These are phyloP conservation scores for Helotiales sp. DNA, from an alignment of 2,329 filamentous ascomycete genomes.

Conservation along the genomic window DNA sequence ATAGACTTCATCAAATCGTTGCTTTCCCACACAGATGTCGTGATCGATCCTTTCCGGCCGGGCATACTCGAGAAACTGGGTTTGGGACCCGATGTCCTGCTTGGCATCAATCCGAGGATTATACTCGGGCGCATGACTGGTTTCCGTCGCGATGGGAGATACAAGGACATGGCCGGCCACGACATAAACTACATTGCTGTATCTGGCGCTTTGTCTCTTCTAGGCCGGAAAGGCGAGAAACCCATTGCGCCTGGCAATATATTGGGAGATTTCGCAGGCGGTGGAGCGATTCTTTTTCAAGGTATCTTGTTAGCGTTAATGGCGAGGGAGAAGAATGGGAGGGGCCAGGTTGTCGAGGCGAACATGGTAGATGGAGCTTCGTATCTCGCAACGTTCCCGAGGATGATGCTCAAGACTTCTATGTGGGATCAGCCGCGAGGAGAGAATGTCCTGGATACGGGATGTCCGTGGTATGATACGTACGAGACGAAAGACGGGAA, in stretches of 20 bases:
- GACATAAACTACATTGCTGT: slow-evolving; percentile 97
- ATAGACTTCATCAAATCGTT: slow-evolving; percentile 70
- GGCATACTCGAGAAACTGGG: slow-evolving; percentile 87
- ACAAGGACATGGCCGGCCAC: slow-evolving; percentile 87
- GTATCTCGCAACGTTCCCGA: slow-evolving; percentile 79
- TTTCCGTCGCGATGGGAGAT: slow-evolving; percentile 85
- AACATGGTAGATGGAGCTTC: slow-evolving; percentile 94
- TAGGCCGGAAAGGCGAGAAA: slow-evolving; percentile 71
- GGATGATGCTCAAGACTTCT: slow-evolving; percentile 67
- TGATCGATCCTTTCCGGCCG: slow-evolving; percentile 93
- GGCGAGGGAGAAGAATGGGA: slow-evolving; percentile 64
- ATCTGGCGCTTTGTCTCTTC: slow-evolving; percentile 75
- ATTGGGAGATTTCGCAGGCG: slow-evolving; percentile 88
- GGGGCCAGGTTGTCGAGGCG: slow-evolving; percentile 88
- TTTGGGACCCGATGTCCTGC: slow-evolving; percentile 71
- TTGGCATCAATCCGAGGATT: slow-evolving; percentile 71
- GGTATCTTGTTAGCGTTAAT: slow-evolving; percentile 83
- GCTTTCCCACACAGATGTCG: slow-evolving; percentile 68
- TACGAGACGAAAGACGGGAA: slow-evolving; percentile 82
- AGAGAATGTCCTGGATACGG: slow-evolving; percentile 80
- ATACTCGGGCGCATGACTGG: slow-evolving; percentile 88
- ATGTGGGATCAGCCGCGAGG: slow-evolving; percentile 70
- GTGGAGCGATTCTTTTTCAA: slow-evolving; percentile 80
- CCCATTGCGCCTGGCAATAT: slow-evolving; percentile 85
- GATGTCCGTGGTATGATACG: slow-evolving; percentile 86